Evolutionary conservation across 176 grass and related monocot genomes (phyloP).

Genomic region (bread wheat (Triticum aestivum)): DNA sequence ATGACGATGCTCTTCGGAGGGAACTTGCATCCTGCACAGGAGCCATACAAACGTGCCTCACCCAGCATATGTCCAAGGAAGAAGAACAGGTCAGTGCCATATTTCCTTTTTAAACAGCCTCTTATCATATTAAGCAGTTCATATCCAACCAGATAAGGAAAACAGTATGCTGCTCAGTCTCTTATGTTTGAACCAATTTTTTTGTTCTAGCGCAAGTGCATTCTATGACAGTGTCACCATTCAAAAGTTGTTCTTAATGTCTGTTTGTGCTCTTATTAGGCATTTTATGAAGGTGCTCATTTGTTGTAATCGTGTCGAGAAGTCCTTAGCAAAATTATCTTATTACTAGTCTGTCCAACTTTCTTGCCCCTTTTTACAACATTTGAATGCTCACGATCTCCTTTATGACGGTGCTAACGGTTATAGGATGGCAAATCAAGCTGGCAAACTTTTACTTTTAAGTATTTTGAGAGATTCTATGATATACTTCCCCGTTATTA

Average conservation of each 20-base stretch:
- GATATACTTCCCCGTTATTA: not conserved
- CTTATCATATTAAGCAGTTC: conserved; percentile 4
- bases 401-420: conserved; percentile 5
- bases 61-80: conserved; percentile 99
- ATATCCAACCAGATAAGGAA: not conserved
- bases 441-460: not conserved
- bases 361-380: conserved; percentile 9
- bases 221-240: conserved; percentile 4
- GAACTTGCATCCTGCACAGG: conserved; percentile 93
- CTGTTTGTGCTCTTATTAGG: not conserved
- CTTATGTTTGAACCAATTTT: conserved; percentile 21
- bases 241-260: not conserved
- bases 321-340: not conserved
- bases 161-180: not conserved
- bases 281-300: conserved; percentile 24
- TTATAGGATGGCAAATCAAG: conserved; percentile 2
- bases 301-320: conserved; percentile 9
- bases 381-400: conserved; percentile 1
- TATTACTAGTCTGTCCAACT: conserved; percentile 6
- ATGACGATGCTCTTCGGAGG: conserved; percentile 67
- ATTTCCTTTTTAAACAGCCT: conserved; percentile 14
- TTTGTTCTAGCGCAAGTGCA: conserved; percentile 25
- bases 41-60: conserved; percentile 82
- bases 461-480: conserved; percentile 11
- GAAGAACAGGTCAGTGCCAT: conserved; percentile 69